Evolutionary conservation across 495 filamentous ascomycete species (phyloP), one percentile per base, ranked within the genome.

Genomic region (Lindgomyces ingoldianus): DNA sequence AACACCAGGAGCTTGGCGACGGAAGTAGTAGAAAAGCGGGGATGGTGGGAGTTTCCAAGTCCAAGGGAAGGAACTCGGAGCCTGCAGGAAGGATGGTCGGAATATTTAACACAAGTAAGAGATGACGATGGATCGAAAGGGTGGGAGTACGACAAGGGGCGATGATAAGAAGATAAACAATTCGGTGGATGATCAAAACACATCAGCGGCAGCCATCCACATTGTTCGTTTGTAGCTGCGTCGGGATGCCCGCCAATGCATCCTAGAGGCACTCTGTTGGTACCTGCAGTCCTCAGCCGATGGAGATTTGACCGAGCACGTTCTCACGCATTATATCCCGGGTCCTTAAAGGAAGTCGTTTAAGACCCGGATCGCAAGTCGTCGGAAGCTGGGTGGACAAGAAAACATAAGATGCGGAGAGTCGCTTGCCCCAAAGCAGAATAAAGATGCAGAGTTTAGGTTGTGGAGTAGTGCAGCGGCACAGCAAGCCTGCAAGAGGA

Each of bases 91-190:
- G 18, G 26, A 52, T 29, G 6, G n/a, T n/a, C 6, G 16, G 49
- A 52, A 22, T 24, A 19, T 25, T 26, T 11, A 26, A 26, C 22
- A 52, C 18, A 52, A 52, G 26, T 16, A 30, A 21, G 22, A 27
- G 49, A 52, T 27, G 30, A 52, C 49, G n/a, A n/a, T n/a, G n/a
- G n/a, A n/a, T n/a, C n/a, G n/a, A 52, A 27, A 14, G 4, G 26
- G 21, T 3, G 4, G 12, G 49, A 33, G 12, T 25, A 22, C 3
- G 16, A 24, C 4, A 21, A 4, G n/a, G n/a, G n/a, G n/a, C 6
- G 33, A 14, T 39, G 33, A 39, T 39, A 39, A 39, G 33, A 39
- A 39, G 33, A 39, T 39, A 39, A n/a, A n/a, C n/a, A n/a, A n/a
- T n/a, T n/a, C n/a, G n/a, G n/a, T n/a, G n/a, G n/a, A n/a, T n/a